These are phyloP conservation scores for Sordariomycetes sp. DNA, from an alignment of 2,329 filamentous ascomycete genomes.

Conservation along the genomic window DNA sequence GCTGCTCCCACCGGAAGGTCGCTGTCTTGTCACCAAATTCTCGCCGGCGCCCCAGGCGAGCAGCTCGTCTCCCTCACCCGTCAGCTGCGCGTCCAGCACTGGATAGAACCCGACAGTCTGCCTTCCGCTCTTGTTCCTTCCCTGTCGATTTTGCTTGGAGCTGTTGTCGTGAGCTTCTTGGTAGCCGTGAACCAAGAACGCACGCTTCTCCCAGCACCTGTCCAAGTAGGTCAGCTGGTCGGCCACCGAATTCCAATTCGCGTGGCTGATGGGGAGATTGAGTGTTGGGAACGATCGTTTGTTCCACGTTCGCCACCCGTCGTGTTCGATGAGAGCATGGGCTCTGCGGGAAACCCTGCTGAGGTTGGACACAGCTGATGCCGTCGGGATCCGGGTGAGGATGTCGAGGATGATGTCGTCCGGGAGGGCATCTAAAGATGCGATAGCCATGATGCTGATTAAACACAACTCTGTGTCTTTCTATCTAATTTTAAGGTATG, in stretches of 20 bases:
- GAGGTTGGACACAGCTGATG: slow-evolving; percentile 35
- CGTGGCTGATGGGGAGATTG: slow-evolving; percentile 15
- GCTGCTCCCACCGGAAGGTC: slow-evolving; percentile 14
- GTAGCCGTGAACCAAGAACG: slow-evolving; percentile 24
- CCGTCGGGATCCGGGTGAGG: slow-evolving; percentile 35
- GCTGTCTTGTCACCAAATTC: slow-evolving; percentile 34
- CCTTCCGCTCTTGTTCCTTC: slow-evolving; percentile 8
- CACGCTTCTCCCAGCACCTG: slow-evolving; percentile 42
- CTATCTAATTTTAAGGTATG: too few species aligned
- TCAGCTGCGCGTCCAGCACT: slow-evolving; percentile 34
- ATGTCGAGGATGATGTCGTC: slow-evolving; percentile 42
- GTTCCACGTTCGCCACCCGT: slow-evolving; percentile 43
- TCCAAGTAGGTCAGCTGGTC: slow-evolving; percentile 39
- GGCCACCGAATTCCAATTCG: slow-evolving; percentile 28
- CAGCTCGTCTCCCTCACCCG: slow-evolving; percentile 29
- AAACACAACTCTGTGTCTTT: too few species aligned
- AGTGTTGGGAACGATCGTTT: slow-evolving; percentile 32
- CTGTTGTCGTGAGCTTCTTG: too few species aligned
- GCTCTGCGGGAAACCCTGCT: slow-evolving; percentile 27
- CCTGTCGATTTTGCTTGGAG: slow-evolving; percentile 8
- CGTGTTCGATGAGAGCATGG: slow-evolving; percentile 24
- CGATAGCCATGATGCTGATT: slow-evolving; percentile 11
- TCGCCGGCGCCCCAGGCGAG: slow-evolving; percentile 43
- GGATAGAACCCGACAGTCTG: slow-evolving; percentile 34
- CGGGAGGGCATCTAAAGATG: slow-evolving; percentile 32